These are phyloP conservation scores for Lactarius deliciosus DNA, from an alignment of 768 basidiomycete genomes.

Conservation along the genomic window DNA sequence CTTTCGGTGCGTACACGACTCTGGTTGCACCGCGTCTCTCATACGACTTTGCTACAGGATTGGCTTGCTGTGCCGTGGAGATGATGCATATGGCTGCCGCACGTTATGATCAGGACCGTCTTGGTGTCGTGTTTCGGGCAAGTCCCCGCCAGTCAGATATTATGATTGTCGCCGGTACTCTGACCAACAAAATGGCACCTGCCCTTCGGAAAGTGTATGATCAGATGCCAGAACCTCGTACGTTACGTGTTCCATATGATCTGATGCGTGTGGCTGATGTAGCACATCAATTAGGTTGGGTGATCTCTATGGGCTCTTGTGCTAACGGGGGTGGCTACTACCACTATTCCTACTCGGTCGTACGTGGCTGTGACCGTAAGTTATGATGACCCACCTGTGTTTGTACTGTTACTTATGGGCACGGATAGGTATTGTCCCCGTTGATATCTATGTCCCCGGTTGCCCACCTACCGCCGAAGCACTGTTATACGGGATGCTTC, in stretches of 20 bases:
- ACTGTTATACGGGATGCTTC: constrained; percentile 93
- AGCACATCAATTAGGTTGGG: constrained; percentile 68
- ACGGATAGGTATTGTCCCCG: constrained; percentile 83
- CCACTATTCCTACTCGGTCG: constrained; percentile 98
- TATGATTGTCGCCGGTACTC: constrained; percentile 98
- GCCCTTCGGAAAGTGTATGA: constrained; percentile 95
- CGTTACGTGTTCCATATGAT: constrained; percentile 34
- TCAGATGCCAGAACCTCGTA: constrained; percentile 97
- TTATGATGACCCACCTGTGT: constrained; percentile 18
- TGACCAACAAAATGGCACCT: constrained; percentile 99
- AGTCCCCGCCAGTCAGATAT: constrained; percentile 96
- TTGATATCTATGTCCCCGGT: constrained; percentile 97
- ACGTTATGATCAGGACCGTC: constrained; percentile 95
- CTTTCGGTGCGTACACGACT: constrained; percentile 58
- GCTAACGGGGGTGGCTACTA: constrained; percentile 98
- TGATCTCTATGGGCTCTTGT: constrained; percentile 99
- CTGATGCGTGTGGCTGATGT: constrained; percentile 3
- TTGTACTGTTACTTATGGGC: constrained; percentile 17
- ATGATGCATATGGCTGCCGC: constrained; percentile 99
- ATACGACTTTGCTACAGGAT: constrained; percentile 51
- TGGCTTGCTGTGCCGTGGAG: constrained; percentile 99
- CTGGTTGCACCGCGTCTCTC: background rate
- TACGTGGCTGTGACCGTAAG: constrained; percentile 95
- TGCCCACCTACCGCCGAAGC: constrained; percentile 97
- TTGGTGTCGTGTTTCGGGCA: constrained; percentile 98